Evolutionary conservation across 495 filamentous ascomycete species (phyloP).

Genomic region (Penicillium goetzii): DNA sequence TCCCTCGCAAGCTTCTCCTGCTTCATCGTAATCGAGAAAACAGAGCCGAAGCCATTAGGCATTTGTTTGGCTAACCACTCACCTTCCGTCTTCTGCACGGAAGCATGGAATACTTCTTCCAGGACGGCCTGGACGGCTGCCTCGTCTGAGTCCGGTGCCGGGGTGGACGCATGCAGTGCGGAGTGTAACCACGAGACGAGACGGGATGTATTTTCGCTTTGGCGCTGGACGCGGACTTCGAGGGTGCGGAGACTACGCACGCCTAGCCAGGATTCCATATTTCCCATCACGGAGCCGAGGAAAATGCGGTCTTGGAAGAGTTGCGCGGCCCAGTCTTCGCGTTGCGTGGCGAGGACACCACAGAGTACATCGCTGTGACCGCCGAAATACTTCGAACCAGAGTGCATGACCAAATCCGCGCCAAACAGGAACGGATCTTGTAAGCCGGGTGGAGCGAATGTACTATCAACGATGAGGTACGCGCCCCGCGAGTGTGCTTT

Average conservation of each 20-base stretch:
- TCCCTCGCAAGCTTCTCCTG: constrained; percentile 60
- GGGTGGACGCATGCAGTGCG: constrained; percentile 40
- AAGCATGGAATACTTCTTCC: constrained; percentile 71
- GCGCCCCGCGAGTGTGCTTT: constrained; percentile 75
- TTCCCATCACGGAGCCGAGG: constrained; percentile 88
- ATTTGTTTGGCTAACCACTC: constrained; percentile 85
- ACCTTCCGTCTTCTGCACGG: constrained; percentile 66
- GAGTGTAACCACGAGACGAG: constrained; percentile 73
- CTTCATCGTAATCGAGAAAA: constrained; percentile 76
- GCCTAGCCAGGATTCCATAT: constrained; percentile 89
- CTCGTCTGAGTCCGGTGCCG: constrained; percentile 39
- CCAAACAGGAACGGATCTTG: constrained; percentile 82
- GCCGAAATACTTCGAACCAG: constrained; percentile 92
- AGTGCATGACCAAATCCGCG: constrained; percentile 86
- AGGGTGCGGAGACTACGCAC: constrained; percentile 84
- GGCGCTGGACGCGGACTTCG: constrained; percentile 76
- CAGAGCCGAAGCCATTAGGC: constrained; percentile 87
- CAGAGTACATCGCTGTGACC: constrained; percentile 91
- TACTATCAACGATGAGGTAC: constrained; percentile 81
- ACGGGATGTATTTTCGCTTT: constrained; percentile 66
- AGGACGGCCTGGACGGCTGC: constrained; percentile 57
- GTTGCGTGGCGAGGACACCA: constrained; percentile 72
- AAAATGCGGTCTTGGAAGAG: constrained; percentile 68
- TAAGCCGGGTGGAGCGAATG: constrained; percentile 89
- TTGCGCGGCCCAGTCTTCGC: constrained; percentile 57